Conservation (phyloP, 2,329 filamentous ascomycete genomes). For the Fusarium sp. region DNA sequence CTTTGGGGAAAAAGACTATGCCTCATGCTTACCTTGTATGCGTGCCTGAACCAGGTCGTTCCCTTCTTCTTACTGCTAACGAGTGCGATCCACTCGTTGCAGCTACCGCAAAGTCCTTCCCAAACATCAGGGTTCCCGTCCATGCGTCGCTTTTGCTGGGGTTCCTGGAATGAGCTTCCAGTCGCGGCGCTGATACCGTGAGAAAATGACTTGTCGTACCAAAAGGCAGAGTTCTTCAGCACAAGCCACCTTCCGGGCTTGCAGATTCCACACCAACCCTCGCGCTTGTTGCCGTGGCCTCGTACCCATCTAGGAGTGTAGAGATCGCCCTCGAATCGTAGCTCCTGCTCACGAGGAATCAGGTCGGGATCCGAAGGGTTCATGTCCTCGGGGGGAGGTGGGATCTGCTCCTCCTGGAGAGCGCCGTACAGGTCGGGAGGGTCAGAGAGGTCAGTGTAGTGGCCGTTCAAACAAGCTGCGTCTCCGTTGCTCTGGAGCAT, state of each 20-base stretch:
- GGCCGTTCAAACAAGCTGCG: slow-evolving; percentile 70
- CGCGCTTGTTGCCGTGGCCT: slow-evolving; percentile 85
- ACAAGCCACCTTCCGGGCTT: slow-evolving; percentile 87
- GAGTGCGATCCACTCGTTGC: slow-evolving; percentile 81
- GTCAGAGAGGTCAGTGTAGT: slow-evolving; percentile 77
- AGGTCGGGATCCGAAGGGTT: slow-evolving; percentile 79
- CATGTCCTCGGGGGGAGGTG: slow-evolving; percentile 83
- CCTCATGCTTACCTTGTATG: slow-evolving; percentile 75
- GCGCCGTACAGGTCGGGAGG: slow-evolving; percentile 81
- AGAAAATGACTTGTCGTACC: slow-evolving; percentile 92
- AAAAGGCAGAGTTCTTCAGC: slow-evolving; percentile 89
- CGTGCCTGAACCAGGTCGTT: slow-evolving; percentile 91
- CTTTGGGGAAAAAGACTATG: slow-evolving; percentile 17
- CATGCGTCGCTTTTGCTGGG: slow-evolving; percentile 77
- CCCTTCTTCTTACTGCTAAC: slow-evolving; percentile 91
- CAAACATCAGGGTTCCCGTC: slow-evolving; percentile 83
- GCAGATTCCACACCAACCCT: slow-evolving; percentile 90
- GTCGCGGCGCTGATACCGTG: slow-evolving; percentile 87
- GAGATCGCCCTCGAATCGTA: slow-evolving; percentile 81
- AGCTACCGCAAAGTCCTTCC: slow-evolving; percentile 81
- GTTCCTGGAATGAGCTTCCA: slow-evolving; percentile 79
- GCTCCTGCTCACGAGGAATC: slow-evolving; percentile 78
- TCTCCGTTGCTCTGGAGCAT: slow-evolving; percentile 80
- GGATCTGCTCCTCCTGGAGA: slow-evolving; percentile 75
- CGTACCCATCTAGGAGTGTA: slow-evolving; percentile 88